phyloP scores from a whole-genome alignment of 495 filamentous ascomycete species.

The Penicillium pulvis region DNA sequence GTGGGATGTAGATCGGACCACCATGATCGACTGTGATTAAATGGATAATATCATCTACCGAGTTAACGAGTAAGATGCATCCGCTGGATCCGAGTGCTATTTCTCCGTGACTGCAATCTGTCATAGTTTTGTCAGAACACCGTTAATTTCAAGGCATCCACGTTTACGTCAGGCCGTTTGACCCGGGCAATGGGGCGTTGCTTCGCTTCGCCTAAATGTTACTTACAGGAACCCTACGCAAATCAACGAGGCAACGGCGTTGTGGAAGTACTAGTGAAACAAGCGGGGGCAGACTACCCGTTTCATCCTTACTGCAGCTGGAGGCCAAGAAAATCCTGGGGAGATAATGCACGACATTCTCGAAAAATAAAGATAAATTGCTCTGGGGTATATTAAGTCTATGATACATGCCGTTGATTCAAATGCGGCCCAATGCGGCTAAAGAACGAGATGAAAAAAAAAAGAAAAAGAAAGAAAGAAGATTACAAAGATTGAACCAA shows the following conservation, averaged over 20 bases:
- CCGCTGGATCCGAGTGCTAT: neutral
- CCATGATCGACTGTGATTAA: neutral
- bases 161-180: neutral
- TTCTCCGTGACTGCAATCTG: neutral
- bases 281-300: conserved; percentile 13
- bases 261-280: conserved; percentile 23
- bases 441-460: conserved; percentile 22
- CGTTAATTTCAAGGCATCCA: neutral
- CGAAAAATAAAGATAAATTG: conserved; percentile 29
- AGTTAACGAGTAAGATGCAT: too few species aligned
- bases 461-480: conserved; percentile 15
- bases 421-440: conserved; percentile 29
- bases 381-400: conserved; percentile 51
- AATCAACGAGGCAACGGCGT: neutral
- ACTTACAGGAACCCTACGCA: neutral
- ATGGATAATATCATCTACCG: neutral
- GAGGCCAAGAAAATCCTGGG: neutral
- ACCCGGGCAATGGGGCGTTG: neutral
- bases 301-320: conserved; percentile 10
- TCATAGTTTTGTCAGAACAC: neutral
- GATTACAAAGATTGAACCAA: conserved; percentile 21
- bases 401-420: conserved; percentile 48
- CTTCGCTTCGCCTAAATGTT: neutral
- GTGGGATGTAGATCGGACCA: neutral
- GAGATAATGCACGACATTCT: conserved; percentile 25